These are phyloP conservation scores for Tylopilus plumbeoviolaceoides DNA, from an alignment of 768 basidiomycete species.

Conservation along the genomic window DNA sequence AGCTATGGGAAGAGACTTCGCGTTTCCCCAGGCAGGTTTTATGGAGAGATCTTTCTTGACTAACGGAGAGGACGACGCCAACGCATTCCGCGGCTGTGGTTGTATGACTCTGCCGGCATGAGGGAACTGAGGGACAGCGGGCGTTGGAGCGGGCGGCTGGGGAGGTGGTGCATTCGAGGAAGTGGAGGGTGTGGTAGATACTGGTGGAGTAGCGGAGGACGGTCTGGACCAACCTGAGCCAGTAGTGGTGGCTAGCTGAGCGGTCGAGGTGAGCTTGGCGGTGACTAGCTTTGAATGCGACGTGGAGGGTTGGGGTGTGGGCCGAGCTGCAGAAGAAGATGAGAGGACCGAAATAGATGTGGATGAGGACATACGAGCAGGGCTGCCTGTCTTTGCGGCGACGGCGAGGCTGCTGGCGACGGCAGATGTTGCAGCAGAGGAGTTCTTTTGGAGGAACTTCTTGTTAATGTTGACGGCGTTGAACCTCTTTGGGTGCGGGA, in stretches of 20 bases:
- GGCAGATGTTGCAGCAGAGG: slow-evolving; percentile 45
- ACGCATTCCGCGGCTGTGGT: slow-evolving; percentile 47
- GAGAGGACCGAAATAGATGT: neutral
- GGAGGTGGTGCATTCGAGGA: slow-evolving; percentile 45
- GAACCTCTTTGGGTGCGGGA: slow-evolving; percentile 76
- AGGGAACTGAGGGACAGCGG: slow-evolving; percentile 47
- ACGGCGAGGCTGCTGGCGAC: slow-evolving; percentile 36
- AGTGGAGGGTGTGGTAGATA: slow-evolving; percentile 45
- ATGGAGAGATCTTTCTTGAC: slow-evolving; percentile 29
- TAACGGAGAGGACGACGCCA: slow-evolving; percentile 29
- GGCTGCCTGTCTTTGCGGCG: slow-evolving; percentile 46
- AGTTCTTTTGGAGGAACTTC: slow-evolving; percentile 92
- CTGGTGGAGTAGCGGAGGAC: slow-evolving; percentile 64
- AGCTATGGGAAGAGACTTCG: slow-evolving; percentile 36
- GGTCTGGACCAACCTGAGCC: slow-evolving; percentile 78
- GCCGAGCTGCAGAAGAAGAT: slow-evolving; percentile 47
- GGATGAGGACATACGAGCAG: slow-evolving; percentile 45
- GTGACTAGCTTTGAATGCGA: slow-evolving; percentile 82
- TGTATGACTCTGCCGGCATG: slow-evolving; percentile 66
- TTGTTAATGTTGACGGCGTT: slow-evolving; percentile 91
- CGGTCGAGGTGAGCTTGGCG: slow-evolving; percentile 74
- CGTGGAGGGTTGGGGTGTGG: slow-evolving; percentile 46
- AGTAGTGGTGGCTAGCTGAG: slow-evolving; percentile 52
- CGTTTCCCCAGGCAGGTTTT: slow-evolving; percentile 73
- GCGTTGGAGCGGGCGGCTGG: slow-evolving; percentile 37